Evolutionary conservation across 1,139 yeast genomes (phyloP), one percentile per base, ranked within the genome.

Genomic region (Candida sp.): DNA sequence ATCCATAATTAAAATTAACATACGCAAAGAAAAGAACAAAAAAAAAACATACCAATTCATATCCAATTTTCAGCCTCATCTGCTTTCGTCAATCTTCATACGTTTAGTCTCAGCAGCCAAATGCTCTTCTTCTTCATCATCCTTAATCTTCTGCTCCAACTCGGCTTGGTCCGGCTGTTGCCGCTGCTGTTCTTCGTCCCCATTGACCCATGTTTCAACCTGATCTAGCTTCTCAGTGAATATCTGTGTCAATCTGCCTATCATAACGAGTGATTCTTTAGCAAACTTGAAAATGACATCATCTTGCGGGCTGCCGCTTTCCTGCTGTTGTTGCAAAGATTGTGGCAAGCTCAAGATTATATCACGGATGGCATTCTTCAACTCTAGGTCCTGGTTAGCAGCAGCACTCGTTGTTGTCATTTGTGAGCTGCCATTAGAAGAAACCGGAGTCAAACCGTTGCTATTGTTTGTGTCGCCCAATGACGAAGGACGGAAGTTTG

Each of bases 261-360:
- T 87, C 93, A 93, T 91, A 44, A 89, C 96, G 50, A 94, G 74
- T 0, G 96, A 86, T 68, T 94, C 99, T 58, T 88, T 88, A 1
- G 98, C 98, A 55, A 94, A 77, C 7, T 89, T 80, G 42, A 94
- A 72, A 1, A 91, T 89, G 58, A 85, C 82, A 42, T 89, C 91
- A 61, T 82, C 84, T 22, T 68, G 71, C 28, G 38, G 45, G 12
- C 31, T 47, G 5, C 34, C 37, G 32, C 48, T 42, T 5, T 42
- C 38, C 23, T 28, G 44, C 12, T 49, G 42, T 66, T 65, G 78
- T 55, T 56, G 67, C n/a, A 70, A 60, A 17, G 71, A 60, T 6
- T 64, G 43, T 1, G 98, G 98, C 49, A 94, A 74, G 53, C 83
- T 81, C 47, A 94, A 73, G 25, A 94, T 80, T 38, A 89, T 87